Conservation (phyloP, 225 moss, liverwort and hornwort species). For the Physcomitrium patens region DNA sequence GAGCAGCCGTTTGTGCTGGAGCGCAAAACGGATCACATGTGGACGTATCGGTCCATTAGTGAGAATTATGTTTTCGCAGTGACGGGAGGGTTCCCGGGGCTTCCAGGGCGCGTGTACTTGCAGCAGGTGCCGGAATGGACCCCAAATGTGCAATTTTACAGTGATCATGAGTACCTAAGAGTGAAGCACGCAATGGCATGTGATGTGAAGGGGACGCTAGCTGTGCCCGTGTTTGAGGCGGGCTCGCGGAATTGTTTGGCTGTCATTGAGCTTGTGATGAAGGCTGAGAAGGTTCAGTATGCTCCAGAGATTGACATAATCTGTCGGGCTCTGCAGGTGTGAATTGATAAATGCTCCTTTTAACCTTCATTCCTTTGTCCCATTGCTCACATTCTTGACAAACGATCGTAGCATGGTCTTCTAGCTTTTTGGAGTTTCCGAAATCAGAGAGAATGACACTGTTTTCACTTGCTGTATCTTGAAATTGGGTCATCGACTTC, state of each 20-base stretch:
- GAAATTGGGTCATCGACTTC: neutral
- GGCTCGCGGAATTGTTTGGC: constrained; percentile 54
- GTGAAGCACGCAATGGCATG: constrained; percentile 57
- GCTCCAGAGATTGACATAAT: constrained; percentile 69
- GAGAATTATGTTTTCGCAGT: constrained; percentile 45
- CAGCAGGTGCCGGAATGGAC: constrained; percentile 71
- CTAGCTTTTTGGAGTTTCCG: neutral
- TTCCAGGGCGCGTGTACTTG: constrained; percentile 64
- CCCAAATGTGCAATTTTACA: constrained; percentile 67
- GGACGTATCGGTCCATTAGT: constrained; percentile 49
- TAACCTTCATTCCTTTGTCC: too few species aligned
- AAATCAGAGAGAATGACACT: neutral
- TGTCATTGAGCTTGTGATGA: constrained; percentile 69
- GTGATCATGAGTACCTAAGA: constrained; percentile 60
- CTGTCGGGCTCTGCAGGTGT: constrained; percentile 68
- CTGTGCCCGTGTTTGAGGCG: constrained; percentile 65
- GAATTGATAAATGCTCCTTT: neutral
- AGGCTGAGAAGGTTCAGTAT: constrained; percentile 62
- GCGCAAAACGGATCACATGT: constrained; percentile 52
- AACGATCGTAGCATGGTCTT: neutral
- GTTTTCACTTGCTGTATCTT: neutral
- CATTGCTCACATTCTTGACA: neutral
- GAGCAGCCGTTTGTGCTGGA: constrained; percentile 66
- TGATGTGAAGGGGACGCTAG: constrained; percentile 59
- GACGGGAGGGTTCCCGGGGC: constrained; percentile 52